Evolutionary conservation across 495 filamentous ascomycete genomes (phyloP).

Genomic region (Neurospora terricola): DNA sequence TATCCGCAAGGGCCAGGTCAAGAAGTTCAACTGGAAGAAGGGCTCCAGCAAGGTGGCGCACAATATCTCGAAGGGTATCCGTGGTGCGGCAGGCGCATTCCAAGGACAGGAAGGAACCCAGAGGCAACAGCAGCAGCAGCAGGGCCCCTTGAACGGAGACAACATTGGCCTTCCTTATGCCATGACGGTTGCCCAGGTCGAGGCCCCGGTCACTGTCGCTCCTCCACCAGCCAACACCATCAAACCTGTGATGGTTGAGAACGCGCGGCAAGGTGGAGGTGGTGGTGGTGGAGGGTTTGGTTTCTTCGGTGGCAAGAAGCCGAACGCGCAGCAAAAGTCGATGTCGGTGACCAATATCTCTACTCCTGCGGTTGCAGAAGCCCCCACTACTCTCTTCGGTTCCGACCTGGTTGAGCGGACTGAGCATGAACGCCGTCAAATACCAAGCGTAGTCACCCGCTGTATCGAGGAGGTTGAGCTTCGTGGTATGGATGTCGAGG

Average conservation of each 20-base stretch:
- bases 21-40: constrained; percentile 99
- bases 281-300: constrained; percentile 43
- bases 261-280: constrained; percentile 39
- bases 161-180: constrained; percentile 54
- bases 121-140: constrained; percentile 22
- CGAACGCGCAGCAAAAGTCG: constrained; percentile 29
- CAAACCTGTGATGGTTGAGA: constrained; percentile 34
- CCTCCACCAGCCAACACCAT: constrained; percentile 10
- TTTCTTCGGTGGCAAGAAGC: constrained; percentile 51
- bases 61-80: constrained; percentile 86
- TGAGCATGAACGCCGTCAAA: constrained; percentile 80
- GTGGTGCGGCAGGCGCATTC: constrained; percentile 59
- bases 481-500: constrained; percentile 95
- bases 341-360: constrained; percentile 45
- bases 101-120: constrained; percentile 27
- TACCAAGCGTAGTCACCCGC: constrained; percentile 81
- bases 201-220: constrained; percentile 28
- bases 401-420: constrained; percentile 79
- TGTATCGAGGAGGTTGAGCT: constrained; percentile 97
- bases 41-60: constrained; percentile 87
- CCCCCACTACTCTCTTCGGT: constrained; percentile 66
- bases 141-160: constrained; percentile 36
- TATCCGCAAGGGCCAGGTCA: constrained; percentile 82
- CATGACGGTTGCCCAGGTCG: constrained; percentile 42
- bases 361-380: constrained; percentile 42